A percentile compares a stretch with the other conserved stretches of the same genome.
phyloP scores from a whole-genome alignment of 768 basidiomycete genomes.

The Pseudohyphozyma bogoriensis region DNA sequence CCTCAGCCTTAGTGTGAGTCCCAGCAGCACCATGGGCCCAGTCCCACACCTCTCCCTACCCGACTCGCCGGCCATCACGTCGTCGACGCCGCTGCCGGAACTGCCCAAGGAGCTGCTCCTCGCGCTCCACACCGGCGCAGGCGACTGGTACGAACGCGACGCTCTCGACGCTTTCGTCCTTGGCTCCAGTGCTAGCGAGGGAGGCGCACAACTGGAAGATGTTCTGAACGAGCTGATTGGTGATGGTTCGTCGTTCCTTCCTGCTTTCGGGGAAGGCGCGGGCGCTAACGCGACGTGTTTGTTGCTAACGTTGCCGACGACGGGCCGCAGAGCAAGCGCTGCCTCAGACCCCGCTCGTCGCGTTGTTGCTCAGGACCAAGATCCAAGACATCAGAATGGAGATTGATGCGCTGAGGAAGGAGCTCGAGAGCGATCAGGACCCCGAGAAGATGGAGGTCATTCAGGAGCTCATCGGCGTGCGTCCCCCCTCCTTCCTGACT shows the following conservation, averaged over 20 bases:
- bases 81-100: conserved; percentile 10
- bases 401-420: conserved; percentile 56
- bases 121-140: conserved; percentile 2
- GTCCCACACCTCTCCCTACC: no score
- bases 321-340: conserved; percentile 58
- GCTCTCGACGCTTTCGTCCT: conserved; percentile 27
- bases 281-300: background rate
- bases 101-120: conserved; percentile 22
- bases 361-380: conserved; percentile 56
- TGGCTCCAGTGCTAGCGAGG: background rate
- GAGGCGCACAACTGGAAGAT: conserved; percentile 22
- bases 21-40: no score
- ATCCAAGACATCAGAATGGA: conserved; percentile 62
- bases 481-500: no score
- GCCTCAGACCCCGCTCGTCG: conserved; percentile 59
- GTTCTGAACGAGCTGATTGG: conserved; percentile 26
- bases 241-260: conserved; percentile 7
- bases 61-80: no score
- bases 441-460: conserved; percentile 80
- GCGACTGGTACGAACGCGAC: conserved; percentile 9
- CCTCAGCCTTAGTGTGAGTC: no score
- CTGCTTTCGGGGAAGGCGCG: background rate
- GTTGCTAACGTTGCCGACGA: no score
- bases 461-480: conserved; percentile 90
- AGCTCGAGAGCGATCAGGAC: conserved; percentile 67